Base-by-base conservation (phyloP, 495 filamentous ascomycete genomes). In the Penicillium dipodomyicola region DNA sequence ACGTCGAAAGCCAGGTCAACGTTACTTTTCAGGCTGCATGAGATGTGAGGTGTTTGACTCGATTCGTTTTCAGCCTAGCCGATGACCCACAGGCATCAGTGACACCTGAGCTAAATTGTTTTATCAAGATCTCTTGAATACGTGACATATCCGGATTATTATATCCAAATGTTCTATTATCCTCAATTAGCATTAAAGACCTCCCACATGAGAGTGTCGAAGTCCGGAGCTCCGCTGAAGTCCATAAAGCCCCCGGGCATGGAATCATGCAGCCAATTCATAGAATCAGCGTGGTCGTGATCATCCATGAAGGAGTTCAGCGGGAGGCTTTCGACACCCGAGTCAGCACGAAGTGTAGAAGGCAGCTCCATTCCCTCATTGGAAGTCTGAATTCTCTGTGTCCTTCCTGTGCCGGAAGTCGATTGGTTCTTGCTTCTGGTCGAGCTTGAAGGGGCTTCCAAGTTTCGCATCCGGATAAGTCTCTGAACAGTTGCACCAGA, bases 121-220 rank as follows among this genome's bases (percentile, higher is more conserved):
- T n/a, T 5, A 7, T 33, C 2, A 37, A 14, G 5, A 8, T 37
- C 14, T 37, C 14, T n/a, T 6, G 33, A n/a, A n/a, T 15, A 15
- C 5, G 12, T 29, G 23, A n/a, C 2, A n/a, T 45, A 33, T 49
- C 22, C 3, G 48, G 15, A 37, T 22, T 1, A n/a, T 25, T n/a
- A 25, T 27, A 22, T 25, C n/a, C 11, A 14, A 37, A 37, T 37
- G 5, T 37, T 37, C 5, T n/a, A 2, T 39, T 5, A 40, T 15
- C 3, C 27, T 44, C 22, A 45, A 20, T 29, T 52, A n/a, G 37
- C 29, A 45, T 71, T 65, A 51, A 72, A 73, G 6, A 72, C 45
- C 39, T 72, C 69, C 58, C 65, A 67, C 61, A 76, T 69, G 12
- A 74, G 58, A 20, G 65, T 67, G 48, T 73, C 73, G 54, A 74